Conservation (phyloP, 2,329 filamentous ascomycete genomes). For the Clarireedia hainanense region DNA sequence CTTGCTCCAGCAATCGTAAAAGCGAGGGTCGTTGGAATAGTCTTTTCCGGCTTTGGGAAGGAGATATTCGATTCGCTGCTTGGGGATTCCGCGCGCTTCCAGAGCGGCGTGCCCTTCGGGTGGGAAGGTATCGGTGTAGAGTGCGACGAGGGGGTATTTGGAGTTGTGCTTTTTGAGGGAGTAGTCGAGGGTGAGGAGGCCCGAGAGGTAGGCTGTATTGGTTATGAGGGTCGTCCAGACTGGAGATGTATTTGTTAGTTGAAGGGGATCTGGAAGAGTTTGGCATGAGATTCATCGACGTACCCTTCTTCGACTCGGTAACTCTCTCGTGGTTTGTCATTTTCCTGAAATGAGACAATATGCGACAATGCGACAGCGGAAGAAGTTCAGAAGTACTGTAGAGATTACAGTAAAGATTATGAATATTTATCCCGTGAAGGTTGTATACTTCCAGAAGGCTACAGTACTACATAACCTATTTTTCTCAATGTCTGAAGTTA, state of each 20-base stretch:
- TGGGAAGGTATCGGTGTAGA: conserved; percentile 76
- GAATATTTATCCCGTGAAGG: neutral
- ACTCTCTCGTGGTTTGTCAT: conserved; percentile 15
- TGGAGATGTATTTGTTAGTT: conserved; percentile 30
- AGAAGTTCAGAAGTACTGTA: neutral
- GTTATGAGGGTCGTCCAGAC: conserved; percentile 88
- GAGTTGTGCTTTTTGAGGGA: conserved; percentile 59
- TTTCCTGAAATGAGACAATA: neutral
- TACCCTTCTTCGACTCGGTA: conserved; percentile 27
- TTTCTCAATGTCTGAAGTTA: too few species aligned
- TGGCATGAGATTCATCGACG: neutral
- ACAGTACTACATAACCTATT: too few species aligned
- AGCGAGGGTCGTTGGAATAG: conserved; percentile 71
- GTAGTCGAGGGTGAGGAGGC: conserved; percentile 73
- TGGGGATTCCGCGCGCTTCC: conserved; percentile 58
- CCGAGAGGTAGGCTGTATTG: conserved; percentile 72
- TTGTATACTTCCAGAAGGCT: too few species aligned
- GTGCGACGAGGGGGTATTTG: conserved; percentile 70
- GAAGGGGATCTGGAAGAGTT: neutral
- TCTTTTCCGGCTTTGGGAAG: conserved; percentile 55
- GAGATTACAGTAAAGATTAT: neutral
- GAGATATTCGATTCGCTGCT: conserved; percentile 64
- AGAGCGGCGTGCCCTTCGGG: conserved; percentile 61
- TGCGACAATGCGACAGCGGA: neutral
- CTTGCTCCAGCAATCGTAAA: conserved; percentile 89